A percentile compares a stretch with the other conserved stretches of the same genome.
Evolutionary conservation across 192 early-diverging fungal genomes (phyloP).

Genomic region (Jimgerdemannia flammicorona): DNA sequence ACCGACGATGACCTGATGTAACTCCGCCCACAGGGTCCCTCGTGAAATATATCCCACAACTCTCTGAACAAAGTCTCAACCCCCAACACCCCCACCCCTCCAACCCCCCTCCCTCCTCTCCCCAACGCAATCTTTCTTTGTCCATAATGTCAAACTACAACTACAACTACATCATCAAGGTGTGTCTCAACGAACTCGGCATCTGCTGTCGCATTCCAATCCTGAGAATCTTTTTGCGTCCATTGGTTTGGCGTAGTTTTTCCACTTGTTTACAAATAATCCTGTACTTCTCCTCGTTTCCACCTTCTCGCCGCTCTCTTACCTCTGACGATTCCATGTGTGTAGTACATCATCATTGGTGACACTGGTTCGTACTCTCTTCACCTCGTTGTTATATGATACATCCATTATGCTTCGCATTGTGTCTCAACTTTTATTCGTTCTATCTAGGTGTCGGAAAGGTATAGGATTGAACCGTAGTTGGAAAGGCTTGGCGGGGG

Average conservation of each 20-base stretch:
- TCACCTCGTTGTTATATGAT: neutral
- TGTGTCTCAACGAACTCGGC: slow-evolving; percentile 16
- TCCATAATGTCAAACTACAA: slow-evolving; percentile 39
- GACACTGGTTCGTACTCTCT: slow-evolving; percentile 57
- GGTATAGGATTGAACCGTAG: slow-evolving; percentile 24
- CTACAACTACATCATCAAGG: slow-evolving; percentile 65
- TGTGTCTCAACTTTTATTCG: slow-evolving; percentile 3
- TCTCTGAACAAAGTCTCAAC: too few species aligned
- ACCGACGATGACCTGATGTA: too few species aligned
- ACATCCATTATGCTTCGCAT: neutral
- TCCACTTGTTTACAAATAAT: neutral
- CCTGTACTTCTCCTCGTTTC: slow-evolving; percentile 15
- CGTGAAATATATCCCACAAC: too few species aligned
- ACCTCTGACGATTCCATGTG: neutral
- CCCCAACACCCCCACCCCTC: too few species aligned
- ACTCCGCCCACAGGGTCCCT: too few species aligned
- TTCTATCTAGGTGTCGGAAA: slow-evolving; percentile 66
- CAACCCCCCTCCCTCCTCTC: neutral
- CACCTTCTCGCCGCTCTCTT: too few species aligned
- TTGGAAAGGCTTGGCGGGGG: too few species aligned
- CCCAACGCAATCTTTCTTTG: neutral
- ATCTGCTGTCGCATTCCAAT: neutral
- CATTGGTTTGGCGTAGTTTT: too few species aligned
- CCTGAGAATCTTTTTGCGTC: neutral
- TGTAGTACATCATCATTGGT: slow-evolving; percentile 81